A percentile compares a stretch with the other conserved stretches of the same genome.
These are phyloP conservation scores for Psilocybe cyanescens DNA, from an alignment of 768 basidiomycete species.

Conservation along the genomic window DNA sequence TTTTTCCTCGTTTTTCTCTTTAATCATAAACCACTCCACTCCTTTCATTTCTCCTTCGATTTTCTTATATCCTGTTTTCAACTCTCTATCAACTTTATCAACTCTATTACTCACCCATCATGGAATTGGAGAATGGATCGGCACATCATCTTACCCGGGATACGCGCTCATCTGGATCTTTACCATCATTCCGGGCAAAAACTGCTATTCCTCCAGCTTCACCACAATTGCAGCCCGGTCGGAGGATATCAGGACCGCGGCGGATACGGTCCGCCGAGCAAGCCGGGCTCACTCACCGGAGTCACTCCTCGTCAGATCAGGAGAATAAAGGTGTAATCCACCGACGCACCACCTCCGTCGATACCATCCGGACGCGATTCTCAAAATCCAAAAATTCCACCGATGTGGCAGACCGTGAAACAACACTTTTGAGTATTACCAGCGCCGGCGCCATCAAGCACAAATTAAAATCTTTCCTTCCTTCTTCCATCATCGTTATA, in stretches of 20 bases:
- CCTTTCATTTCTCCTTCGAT: conserved; percentile 11
- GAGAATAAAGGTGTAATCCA: conserved; percentile 15
- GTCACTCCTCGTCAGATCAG: conserved; percentile 7
- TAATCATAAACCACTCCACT: conserved; percentile 5
- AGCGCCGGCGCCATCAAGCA: conserved; percentile 20
- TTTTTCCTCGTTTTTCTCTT: neutral
- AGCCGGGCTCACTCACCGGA: conserved; percentile 13
- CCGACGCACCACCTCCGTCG: conserved; percentile 18
- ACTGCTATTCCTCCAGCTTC: conserved; percentile 7
- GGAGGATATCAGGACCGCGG: conserved; percentile 14
- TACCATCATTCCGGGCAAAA: conserved; percentile 16
- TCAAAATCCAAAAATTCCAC: conserved; percentile 13
- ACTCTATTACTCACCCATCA: neutral
- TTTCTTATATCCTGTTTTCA: conserved; percentile 9
- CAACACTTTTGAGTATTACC: conserved; percentile 11
- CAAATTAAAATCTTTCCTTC: conserved; percentile 10
- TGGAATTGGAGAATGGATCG: conserved; percentile 16
- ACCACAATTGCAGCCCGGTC: conserved; percentile 7
- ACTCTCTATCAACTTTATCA: conserved; percentile 1
- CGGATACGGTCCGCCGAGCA: conserved; percentile 19
- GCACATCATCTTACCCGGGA: conserved; percentile 20
- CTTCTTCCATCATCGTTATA: conserved; percentile 9
- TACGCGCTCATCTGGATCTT: conserved; percentile 13
- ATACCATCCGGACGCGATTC: conserved; percentile 16
- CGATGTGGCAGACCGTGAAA: conserved; percentile 12